Percentiles rank a stretch among this genome's conserved stretches.
These are phyloP conservation scores for Pleurotus pulmonarius DNA, from an alignment of 768 basidiomycete genomes.

Conservation along the genomic window DNA sequence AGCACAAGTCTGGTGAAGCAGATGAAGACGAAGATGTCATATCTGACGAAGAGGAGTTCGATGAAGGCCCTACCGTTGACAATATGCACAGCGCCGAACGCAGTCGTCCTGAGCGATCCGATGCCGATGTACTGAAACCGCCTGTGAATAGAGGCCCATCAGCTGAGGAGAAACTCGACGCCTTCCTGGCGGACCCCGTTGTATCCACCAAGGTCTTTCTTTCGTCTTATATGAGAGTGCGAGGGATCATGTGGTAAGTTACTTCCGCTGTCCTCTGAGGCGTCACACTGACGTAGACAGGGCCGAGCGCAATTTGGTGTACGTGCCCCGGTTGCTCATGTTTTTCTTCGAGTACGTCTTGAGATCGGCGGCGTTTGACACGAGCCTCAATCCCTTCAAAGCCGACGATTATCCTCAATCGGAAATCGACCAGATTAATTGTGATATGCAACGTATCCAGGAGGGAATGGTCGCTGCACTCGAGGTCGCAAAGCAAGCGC, in stretches of 20 bases:
- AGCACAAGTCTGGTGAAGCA: conserved; percentile 26
- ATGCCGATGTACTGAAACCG: conserved; percentile 14
- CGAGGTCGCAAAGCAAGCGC: conserved; percentile 35
- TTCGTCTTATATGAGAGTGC: conserved; percentile 63
- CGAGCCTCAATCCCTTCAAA: not conserved
- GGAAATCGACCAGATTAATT: not conserved
- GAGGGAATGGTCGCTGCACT: conserved; percentile 41
- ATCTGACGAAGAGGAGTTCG: conserved; percentile 29
- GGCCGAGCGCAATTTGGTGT: conserved; percentile 44
- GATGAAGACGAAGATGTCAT: conserved; percentile 25
- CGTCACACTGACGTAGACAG: conserved; percentile 15
- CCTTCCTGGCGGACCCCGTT: conserved; percentile 65
- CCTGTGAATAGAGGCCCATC: conserved; percentile 9
- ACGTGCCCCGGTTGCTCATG: conserved; percentile 48
- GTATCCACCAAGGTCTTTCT: conserved; percentile 58
- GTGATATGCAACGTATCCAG: not conserved
- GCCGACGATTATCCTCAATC: not conserved
- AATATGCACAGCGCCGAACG: conserved; percentile 16
- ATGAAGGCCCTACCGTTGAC: conserved; percentile 22
- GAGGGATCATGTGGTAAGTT: conserved; percentile 67
- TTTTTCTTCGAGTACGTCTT: conserved; percentile 65
- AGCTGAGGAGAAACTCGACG: conserved; percentile 36
- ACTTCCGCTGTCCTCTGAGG: not conserved
- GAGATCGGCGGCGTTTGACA: conserved; percentile 31
- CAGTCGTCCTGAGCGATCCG: not conserved